phyloP scores from a whole-genome alignment of 106 monocot genomes.

The Iris macrosiphon region DNA sequence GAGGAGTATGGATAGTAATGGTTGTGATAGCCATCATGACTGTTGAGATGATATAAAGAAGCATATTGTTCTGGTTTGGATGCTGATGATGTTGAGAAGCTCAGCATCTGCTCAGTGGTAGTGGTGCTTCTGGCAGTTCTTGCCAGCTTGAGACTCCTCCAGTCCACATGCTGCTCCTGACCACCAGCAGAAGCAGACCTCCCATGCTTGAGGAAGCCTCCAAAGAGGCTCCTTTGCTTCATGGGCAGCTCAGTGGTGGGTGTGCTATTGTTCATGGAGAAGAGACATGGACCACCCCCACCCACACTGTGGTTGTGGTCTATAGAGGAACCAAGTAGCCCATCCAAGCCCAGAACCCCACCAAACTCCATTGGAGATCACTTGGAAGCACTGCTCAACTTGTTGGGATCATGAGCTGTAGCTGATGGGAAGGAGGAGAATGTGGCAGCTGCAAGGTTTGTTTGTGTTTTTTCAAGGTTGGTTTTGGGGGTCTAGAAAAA shows the following conservation, averaged over 20 bases:
- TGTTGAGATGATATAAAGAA: slow-evolving; percentile 1
- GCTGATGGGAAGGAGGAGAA: background rate
- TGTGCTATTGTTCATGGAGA: slow-evolving; percentile 18
- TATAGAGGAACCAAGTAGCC: slow-evolving; percentile 20
- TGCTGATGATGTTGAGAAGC: slow-evolving; percentile 36
- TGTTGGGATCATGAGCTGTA: background rate
- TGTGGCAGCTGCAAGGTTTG: too few species aligned
- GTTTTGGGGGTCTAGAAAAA: too few species aligned
- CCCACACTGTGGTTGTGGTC: too few species aligned
- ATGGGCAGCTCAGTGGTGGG: background rate
- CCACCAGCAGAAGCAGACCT: background rate
- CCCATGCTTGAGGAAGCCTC: slow-evolving; percentile 22
- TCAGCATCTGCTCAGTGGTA: slow-evolving; percentile 49
- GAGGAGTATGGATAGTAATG: slow-evolving; percentile 5
- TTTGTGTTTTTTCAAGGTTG: too few species aligned
- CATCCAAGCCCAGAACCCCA: slow-evolving; percentile 34
- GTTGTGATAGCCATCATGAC: slow-evolving; percentile 10
- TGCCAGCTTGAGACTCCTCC: slow-evolving; percentile 36
- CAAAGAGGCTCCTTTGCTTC: slow-evolving; percentile 27
- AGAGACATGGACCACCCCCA: too few species aligned
- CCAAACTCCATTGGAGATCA: slow-evolving; percentile 32
- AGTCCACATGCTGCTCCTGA: background rate
- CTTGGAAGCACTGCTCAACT: too few species aligned
- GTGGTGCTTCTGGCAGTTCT: slow-evolving; percentile 21
- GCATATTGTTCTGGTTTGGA: background rate